Base-by-base conservation (phyloP, 1,284 basidiomycete species). In the Bjerkandera adusta region DNA sequence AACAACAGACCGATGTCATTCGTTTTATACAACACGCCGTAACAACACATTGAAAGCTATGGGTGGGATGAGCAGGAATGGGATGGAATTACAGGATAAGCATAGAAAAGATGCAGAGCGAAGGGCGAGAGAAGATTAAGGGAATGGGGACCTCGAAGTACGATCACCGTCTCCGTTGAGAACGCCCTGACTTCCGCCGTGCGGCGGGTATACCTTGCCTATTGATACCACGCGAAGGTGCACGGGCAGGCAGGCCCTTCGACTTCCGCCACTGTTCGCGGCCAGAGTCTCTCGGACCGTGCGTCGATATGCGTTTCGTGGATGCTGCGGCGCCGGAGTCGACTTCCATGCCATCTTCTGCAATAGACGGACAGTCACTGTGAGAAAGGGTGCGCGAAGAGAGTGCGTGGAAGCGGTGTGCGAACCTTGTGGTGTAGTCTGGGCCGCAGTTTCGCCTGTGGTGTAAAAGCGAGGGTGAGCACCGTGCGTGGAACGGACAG, bases 261-360 rank as follows among this genome's bases (percentile, higher is more conserved):
- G 88, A 84, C 48, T 67, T 65, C 57, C 87, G 72, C 88, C 88
- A 90, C 54, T 81, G 73, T 57, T 89, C 85, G 52, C 82, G 71
- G 47, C 87, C 71, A 40, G 87, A 86, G 36, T 71, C 68, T 33
- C 86, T 79, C 4, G 80, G 77, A 12, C 87, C 87, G 58, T 89
- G 86, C 3, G 88, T 90, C 16, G 87, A 88, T 50, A 89, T 70
- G 16, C 69, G 69, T 54, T 71, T 67, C 15, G 68, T 37, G 39
- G 51, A 42, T 11, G 48, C 43, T 38, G 58, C 37, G 57, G 34
- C 49, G 57, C 61, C 45, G 49, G 47, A 43, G 55, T 85, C 82
- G 39, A 81, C 57, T 36, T 70, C 68, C 79, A 83, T 83, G 2
- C 67, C 62, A 54, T 77, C 81, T 84, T 25, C 34, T 24, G 42